Percentiles rank a stretch among this genome's conserved stretches.
Conservation (phyloP, 129 eudicot genomes). For the Rutidosis leptorrhynchoides region DNA sequence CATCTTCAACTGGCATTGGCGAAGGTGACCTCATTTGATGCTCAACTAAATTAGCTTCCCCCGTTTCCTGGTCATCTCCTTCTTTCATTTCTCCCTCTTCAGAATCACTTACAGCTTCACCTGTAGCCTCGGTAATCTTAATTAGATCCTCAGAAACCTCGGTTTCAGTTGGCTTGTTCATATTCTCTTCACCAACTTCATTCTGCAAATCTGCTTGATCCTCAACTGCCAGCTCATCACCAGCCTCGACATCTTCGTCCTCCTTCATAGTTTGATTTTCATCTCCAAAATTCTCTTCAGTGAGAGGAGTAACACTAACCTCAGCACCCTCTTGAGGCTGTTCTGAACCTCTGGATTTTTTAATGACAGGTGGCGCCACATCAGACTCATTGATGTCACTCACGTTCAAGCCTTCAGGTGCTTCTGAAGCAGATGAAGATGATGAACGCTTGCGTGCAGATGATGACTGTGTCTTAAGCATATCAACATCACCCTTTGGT, state of each 20-base stretch:
- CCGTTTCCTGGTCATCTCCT: conserved; percentile 43
- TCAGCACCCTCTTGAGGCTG: conserved; percentile 41
- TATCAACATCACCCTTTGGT: conserved; percentile 58
- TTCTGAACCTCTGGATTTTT: conserved; percentile 62
- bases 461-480: conserved; percentile 44
- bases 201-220: conserved; percentile 37
- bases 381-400: conserved; percentile 47
- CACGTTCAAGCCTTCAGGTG: conserved; percentile 40
- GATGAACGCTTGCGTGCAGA: conserved; percentile 64
- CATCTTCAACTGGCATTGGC: conserved; percentile 47
- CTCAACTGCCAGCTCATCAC: conserved; percentile 39
- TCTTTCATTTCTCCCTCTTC: conserved; percentile 83
- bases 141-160: conserved; percentile 46
- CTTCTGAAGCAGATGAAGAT: conserved; percentile 48
- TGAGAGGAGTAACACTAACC: conserved; percentile 9
- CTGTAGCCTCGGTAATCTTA: conserved; percentile 28
- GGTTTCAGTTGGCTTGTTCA: conserved; percentile 38
- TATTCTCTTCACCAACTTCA: conserved; percentile 44
- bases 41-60: conserved; percentile 44
- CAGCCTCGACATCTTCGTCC: conserved; percentile 42
- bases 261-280: conserved; percentile 39
- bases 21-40: conserved; percentile 35
- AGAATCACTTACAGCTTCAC: conserved; percentile 57
- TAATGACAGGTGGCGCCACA: conserved; percentile 37
- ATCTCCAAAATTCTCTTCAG: conserved; percentile 51